A percentile compares a stretch with the other conserved stretches of the same genome.
phyloP scores from a whole-genome alignment of 1,284 basidiomycete genomes.

The Mycena citricolor region DNA sequence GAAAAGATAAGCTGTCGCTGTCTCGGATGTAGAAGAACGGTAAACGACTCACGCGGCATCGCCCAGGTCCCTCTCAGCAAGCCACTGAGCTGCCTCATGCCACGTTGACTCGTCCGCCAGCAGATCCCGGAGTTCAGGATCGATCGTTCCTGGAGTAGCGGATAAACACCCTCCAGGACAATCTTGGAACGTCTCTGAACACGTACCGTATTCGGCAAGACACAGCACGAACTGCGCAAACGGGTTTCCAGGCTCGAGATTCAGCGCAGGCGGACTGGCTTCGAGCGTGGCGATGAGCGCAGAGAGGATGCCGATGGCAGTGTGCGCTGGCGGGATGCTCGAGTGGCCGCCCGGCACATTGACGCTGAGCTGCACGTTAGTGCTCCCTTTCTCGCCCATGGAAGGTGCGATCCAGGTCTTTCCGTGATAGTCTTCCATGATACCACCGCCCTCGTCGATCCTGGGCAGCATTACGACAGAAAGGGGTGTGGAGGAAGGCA shows the following conservation, averaged over 20 bases:
- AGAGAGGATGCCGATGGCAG: conserved; percentile 17
- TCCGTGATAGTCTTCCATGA: too few species aligned
- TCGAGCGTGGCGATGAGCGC: conserved; percentile 8
- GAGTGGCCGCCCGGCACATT: conserved; percentile 20
- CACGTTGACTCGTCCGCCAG: conserved; percentile 12
- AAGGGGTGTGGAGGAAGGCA: not conserved
- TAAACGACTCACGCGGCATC: conserved; percentile 13
- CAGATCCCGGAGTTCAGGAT: conserved; percentile 1
- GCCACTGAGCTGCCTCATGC: conserved; percentile 6
- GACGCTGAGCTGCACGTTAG: conserved; percentile 12
- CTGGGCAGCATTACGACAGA: not conserved
- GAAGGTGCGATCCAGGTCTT: not conserved
- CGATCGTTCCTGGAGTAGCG: conserved; percentile 10
- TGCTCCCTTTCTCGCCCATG: conserved; percentile 16
- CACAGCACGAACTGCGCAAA: conserved; percentile 11
- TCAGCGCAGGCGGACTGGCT: conserved; percentile 3
- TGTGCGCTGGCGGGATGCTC: conserved; percentile 16
- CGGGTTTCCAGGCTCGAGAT: conserved; percentile 7
- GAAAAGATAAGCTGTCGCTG: not conserved
- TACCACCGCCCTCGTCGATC: not conserved
- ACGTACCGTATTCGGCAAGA: conserved; percentile 10
- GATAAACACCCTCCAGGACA: not conserved
- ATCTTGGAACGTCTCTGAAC: not conserved
- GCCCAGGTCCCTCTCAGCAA: conserved; percentile 5
- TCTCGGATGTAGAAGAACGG: not conserved